Percentiles rank a stretch among this genome's conserved stretches.
Conservation (phyloP, 495 filamentous ascomycete genomes). For the Aspergillus incahuasiensis region DNA sequence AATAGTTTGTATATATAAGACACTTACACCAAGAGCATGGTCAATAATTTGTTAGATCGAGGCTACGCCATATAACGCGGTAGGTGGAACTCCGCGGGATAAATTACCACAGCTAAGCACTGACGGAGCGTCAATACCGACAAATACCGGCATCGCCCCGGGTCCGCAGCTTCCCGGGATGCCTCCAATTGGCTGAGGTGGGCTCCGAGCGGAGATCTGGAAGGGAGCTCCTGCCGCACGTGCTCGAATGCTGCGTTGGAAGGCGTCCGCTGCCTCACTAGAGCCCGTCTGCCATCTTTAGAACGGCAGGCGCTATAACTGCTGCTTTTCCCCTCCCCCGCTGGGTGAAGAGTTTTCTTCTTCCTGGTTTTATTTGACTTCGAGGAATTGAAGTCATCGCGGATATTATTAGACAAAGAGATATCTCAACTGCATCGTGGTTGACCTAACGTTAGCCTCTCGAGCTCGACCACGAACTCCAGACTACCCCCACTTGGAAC, state of each 20-base stretch:
- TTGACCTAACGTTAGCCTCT: not conserved
- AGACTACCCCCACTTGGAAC: not conserved
- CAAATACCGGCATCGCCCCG: not conserved
- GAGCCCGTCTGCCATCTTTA: not conserved
- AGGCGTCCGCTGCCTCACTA: constrained; percentile 7
- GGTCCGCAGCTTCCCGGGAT: not conserved
- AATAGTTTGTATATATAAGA: not conserved
- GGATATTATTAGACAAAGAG: not conserved
- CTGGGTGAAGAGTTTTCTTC: not conserved
- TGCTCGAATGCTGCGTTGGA: constrained; percentile 7
- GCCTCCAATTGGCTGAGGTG: constrained; percentile 4
- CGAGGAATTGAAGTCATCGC: not conserved
- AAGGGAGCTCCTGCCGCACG: constrained; percentile 5
- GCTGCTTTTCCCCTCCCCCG: not conserved
- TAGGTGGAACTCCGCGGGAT: not conserved
- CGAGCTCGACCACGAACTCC: constrained; percentile 1
- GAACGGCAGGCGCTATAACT: not conserved
- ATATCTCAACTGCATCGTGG: not conserved
- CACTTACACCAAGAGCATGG: no score
- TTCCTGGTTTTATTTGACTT: not conserved
- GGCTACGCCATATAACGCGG: not conserved
- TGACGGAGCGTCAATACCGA: not conserved
- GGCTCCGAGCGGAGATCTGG: not conserved
- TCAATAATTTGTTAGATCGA: no score
- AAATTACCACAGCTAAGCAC: not conserved